Evolutionary conservation across 78 protist genomes (phyloP).

Genomic region (Emiliania huxleyi): DNA sequence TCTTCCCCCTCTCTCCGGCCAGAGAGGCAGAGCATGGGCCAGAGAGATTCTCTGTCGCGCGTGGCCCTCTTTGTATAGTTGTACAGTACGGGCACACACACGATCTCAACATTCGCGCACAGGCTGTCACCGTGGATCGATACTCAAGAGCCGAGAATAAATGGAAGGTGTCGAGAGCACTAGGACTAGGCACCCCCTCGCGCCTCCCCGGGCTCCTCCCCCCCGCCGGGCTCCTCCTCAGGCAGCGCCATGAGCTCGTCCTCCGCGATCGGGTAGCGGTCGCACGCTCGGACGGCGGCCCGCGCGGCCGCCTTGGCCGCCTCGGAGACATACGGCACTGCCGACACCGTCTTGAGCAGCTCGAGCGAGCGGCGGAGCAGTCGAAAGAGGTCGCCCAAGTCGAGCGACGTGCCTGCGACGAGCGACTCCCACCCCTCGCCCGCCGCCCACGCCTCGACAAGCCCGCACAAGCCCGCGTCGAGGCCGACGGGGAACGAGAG

Average conservation of each 20-base stretch:
- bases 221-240: too few relatives aligned
- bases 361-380: not conserved
- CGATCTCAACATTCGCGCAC: too few relatives aligned
- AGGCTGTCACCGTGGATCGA: too few relatives aligned
- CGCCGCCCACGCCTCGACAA: constrained; percentile 13
- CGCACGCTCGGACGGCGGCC: not conserved
- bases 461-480: not conserved
- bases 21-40: too few relatives aligned
- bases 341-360: not conserved
- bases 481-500: not conserved
- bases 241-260: not conserved
- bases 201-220: too few relatives aligned
- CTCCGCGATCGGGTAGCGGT: not conserved
- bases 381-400: not conserved
- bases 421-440: not conserved
- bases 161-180: too few relatives aligned
- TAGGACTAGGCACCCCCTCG: too few relatives aligned
- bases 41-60: too few relatives aligned
- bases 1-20: too few relatives aligned
- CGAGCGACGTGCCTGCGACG: not conserved
- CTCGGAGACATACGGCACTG: not conserved
- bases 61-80: too few relatives aligned
- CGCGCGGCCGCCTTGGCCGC: not conserved
- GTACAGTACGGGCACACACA: too few relatives aligned
- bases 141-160: too few relatives aligned